Evolutionary conservation across 495 filamentous ascomycete species (phyloP).

Genomic region (Oidiodendron maius): DNA sequence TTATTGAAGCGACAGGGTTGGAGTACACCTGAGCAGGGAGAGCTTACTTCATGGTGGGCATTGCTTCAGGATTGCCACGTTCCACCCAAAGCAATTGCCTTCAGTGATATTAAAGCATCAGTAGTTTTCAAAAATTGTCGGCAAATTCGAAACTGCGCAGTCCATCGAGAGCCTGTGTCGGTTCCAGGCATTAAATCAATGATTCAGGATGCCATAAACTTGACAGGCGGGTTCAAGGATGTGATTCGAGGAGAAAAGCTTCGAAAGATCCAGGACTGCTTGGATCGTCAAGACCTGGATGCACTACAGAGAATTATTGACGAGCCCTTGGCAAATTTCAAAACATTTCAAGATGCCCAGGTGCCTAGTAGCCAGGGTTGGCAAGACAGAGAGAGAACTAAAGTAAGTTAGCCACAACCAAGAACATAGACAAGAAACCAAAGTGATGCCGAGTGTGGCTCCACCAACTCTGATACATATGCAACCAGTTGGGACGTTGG

Average conservation of each 20-base stretch:
- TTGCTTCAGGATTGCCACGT: constrained; percentile 19
- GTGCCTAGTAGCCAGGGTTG: too few relatives aligned
- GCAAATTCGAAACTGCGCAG: neutral
- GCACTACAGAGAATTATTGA: neutral
- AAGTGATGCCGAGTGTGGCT: too few relatives aligned
- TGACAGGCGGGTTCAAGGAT: neutral
- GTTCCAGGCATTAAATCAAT: neutral
- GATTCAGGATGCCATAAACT: neutral
- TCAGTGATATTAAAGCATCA: neutral
- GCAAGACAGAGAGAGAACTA: too few relatives aligned
- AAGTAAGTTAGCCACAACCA: too few relatives aligned
- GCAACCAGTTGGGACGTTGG: too few relatives aligned
- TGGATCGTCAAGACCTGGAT: neutral
- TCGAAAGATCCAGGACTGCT: neutral
- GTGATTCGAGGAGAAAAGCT: neutral
- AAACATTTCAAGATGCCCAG: too few relatives aligned
- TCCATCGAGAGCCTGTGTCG: neutral
- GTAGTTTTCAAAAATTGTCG: neutral
- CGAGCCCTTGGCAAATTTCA: neutral
- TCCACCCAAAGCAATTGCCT: constrained; percentile 6
- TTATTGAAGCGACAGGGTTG: constrained; percentile 24
- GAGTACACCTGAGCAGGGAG: constrained; percentile 30
- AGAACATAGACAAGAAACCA: too few relatives aligned
- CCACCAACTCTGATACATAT: too few relatives aligned
- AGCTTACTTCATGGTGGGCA: constrained; percentile 29